Evolutionary conservation across 202 grass and related monocot genomes (phyloP).

Genomic region (Zoysia matrella): DNA sequence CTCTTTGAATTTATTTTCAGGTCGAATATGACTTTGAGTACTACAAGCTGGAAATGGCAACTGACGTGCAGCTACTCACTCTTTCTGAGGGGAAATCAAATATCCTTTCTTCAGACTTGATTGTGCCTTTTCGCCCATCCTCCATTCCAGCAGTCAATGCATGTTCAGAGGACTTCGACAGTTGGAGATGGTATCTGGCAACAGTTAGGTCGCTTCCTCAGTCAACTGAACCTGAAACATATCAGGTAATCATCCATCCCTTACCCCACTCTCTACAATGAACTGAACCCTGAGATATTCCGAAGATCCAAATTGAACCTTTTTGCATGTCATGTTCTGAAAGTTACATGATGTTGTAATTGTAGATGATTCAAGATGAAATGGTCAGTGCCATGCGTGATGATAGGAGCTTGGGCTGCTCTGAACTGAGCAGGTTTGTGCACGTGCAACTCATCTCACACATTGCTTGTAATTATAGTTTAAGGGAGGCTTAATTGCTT

Average conservation of each 20-base stretch:
- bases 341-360: not conserved
- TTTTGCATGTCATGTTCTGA: not conserved
- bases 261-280: not conserved
- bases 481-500: not conserved
- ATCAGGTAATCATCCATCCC: constrained; percentile 54
- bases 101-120: constrained; percentile 84
- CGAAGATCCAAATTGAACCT: not conserved
- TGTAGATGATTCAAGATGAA: constrained; percentile 85
- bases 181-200: constrained; percentile 93
- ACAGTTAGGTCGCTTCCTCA: constrained; percentile 71
- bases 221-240: constrained; percentile 69
- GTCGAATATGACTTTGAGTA: constrained; percentile 97
- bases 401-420: constrained; percentile 77
- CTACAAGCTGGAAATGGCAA: constrained; percentile 91
- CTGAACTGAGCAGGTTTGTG: constrained; percentile 90
- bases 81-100: constrained; percentile 94
- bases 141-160: constrained; percentile 51
- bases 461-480: constrained; percentile 5
- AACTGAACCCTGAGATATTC: not conserved
- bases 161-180: constrained; percentile 62
- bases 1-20: constrained; percentile 40
- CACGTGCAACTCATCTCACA: constrained; percentile 1
- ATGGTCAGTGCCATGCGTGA: constrained; percentile 78
- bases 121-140: constrained; percentile 70
- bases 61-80: constrained; percentile 82